Evolutionary conservation across 257 asterid genomes (phyloP), one percentile per base, ranked within the genome.

Genomic region (Paulownia fortunei): DNA sequence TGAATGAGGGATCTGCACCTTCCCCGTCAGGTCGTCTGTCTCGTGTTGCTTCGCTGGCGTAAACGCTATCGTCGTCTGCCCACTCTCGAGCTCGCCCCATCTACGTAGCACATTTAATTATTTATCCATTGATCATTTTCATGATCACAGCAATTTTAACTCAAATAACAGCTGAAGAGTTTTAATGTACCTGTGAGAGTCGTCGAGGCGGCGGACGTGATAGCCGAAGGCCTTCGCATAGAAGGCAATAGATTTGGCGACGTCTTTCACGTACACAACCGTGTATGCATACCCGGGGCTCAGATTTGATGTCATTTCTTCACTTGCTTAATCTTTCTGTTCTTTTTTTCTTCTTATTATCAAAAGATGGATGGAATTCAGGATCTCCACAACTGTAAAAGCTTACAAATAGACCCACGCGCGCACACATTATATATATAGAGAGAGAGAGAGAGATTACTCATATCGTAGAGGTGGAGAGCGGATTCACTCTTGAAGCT

Each of bases 71-170:
- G 99, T 94, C 16, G 98, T 94, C 27, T 87, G 72, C 41, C 98
- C 97, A 51, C 92, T 94, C 58, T 92, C 97, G 51, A 92, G 84
- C 89, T 92, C 98, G 3, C 95, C 98, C 98, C 98, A 94, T 72
- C 98, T 92, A 55, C 9, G n/a, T n/a, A 19, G n/a, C 8, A 1
- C 6, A 47, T 4, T 47, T 5, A 10, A 63, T 59, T 26, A 21
- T 36, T 24, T 19, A n/a, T 41, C n/a, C n/a, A n/a, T n/a, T n/a
- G n/a, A n/a, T n/a, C n/a, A 47, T 47, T 11, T 47, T 3, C 55
- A 1, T 47, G 4, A 47, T 12, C 15, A 13, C 15, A 12, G 0
- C 47, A 11, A 41, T 41, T 11, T 41, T 41, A 9, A 41, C 11
- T 41, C 47, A 41, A n/a, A n/a, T n/a, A n/a, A n/a, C n/a, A n/a